A percentile compares a stretch with the other conserved stretches of the same genome.
Conservation (phyloP, 2,329 filamentous ascomycete species). For the Microsporum ferrugineum region DNA sequence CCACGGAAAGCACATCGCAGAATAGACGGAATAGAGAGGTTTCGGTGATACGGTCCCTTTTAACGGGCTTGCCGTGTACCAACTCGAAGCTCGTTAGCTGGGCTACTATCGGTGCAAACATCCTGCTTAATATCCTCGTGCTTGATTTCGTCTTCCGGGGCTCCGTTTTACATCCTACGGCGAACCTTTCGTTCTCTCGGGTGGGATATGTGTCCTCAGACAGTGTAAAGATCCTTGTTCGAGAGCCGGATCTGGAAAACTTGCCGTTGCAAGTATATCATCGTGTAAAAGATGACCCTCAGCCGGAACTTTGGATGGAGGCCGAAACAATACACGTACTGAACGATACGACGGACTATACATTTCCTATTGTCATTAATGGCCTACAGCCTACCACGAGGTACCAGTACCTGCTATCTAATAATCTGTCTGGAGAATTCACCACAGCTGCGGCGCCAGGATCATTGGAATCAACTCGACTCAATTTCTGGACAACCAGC, state of each 20-base stretch:
- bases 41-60: conserved; percentile 41
- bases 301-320: conserved; percentile 46
- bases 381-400: conserved; percentile 57
- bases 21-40: neutral
- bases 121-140: conserved; percentile 54
- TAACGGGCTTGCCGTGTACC: conserved; percentile 65
- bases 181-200: conserved; percentile 73
- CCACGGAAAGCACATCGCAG: neutral
- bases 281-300: conserved; percentile 24
- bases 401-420: conserved; percentile 79
- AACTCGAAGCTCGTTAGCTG: conserved; percentile 55
- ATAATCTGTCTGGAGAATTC: conserved; percentile 76
- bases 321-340: conserved; percentile 56
- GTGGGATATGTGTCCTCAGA: conserved; percentile 75
- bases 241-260: conserved; percentile 65
- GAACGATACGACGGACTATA: conserved; percentile 71
- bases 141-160: conserved; percentile 70
- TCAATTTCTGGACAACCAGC: conserved; percentile 84
- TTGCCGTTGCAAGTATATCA: conserved; percentile 62
- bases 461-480: conserved; percentile 52
- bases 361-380: conserved; percentile 55
- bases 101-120: conserved; percentile 61
- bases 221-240: conserved; percentile 68
- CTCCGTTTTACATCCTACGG: conserved; percentile 54
- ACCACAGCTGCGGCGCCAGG: conserved; percentile 62